phyloP scores from a whole-genome alignment of 2,329 filamentous ascomycete genomes.

The Diplodia intermedia region DNA sequence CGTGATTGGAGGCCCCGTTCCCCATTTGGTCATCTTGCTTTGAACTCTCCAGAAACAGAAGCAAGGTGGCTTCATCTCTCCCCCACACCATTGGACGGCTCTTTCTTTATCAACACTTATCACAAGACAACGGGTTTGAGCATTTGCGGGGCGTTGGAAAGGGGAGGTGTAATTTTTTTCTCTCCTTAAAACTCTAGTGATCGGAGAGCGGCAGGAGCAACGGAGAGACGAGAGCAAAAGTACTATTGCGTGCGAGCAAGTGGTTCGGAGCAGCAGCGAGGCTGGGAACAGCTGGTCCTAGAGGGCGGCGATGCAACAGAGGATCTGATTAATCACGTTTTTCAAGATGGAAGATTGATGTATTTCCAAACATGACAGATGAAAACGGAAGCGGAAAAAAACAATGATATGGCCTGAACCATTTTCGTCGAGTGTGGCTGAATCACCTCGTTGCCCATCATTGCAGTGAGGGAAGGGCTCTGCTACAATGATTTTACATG shows the following conservation, averaged over 20 bases:
- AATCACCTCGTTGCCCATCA: background rate
- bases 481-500: background rate
- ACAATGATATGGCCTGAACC: background rate
- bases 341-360: background rate
- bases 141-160: conserved; percentile 32
- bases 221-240: background rate
- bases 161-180: background rate
- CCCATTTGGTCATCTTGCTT: background rate
- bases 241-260: background rate
- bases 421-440: background rate
- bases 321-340: background rate
- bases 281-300: background rate
- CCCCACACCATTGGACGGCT: background rate
- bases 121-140: conserved; percentile 9
- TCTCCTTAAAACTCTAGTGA: background rate
- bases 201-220: background rate
- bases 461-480: background rate
- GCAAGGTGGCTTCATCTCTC: background rate
- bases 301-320: background rate
- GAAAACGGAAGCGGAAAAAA: background rate
- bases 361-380: background rate
- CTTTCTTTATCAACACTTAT: background rate
- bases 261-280: background rate
- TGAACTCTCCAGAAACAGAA: background rate
- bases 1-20: background rate